Percentiles rank a stretch among this genome's conserved stretches.
phyloP scores from a whole-genome alignment of 2,329 filamentous ascomycete species.

The Talaromyces rugulosus region DNA sequence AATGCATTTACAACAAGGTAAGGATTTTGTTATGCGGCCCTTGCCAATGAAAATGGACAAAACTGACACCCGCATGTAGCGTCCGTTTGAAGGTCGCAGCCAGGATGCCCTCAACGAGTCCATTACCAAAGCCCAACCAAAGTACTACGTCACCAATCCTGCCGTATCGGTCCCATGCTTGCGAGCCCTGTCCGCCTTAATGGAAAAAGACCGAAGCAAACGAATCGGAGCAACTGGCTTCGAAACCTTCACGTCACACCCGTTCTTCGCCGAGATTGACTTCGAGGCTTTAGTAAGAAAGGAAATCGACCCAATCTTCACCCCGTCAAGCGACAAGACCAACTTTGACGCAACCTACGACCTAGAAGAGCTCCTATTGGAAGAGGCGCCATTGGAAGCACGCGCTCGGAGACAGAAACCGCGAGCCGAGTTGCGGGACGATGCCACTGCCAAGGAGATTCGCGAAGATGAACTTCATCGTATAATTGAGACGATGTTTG shows the following conservation, averaged over 20 bases:
- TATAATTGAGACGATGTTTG: constrained; percentile 91
- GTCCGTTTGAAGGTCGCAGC: constrained; percentile 87
- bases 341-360: constrained; percentile 99
- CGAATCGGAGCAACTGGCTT: constrained; percentile 80
- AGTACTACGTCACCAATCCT: constrained; percentile 87
- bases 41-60: not conserved
- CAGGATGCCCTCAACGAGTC: constrained; percentile 75
- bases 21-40: not conserved
- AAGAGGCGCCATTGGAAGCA: constrained; percentile 92
- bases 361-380: constrained; percentile 84
- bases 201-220: constrained; percentile 74
- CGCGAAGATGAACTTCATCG: constrained; percentile 89
- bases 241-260: constrained; percentile 78
- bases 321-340: constrained; percentile 93
- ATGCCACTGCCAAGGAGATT: constrained; percentile 92
- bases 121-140: constrained; percentile 76
- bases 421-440: constrained; percentile 82
- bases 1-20: constrained; percentile 97
- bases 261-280: constrained; percentile 83
- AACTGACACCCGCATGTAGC: constrained; percentile 44
- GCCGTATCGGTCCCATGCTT: constrained; percentile 84
- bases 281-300: constrained; percentile 82
- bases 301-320: constrained; percentile 84
- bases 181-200: constrained; percentile 77
- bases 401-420: constrained; percentile 90